Conservation (phyloP, 257 asterid genomes). For the Jasminum sambac region DNA sequence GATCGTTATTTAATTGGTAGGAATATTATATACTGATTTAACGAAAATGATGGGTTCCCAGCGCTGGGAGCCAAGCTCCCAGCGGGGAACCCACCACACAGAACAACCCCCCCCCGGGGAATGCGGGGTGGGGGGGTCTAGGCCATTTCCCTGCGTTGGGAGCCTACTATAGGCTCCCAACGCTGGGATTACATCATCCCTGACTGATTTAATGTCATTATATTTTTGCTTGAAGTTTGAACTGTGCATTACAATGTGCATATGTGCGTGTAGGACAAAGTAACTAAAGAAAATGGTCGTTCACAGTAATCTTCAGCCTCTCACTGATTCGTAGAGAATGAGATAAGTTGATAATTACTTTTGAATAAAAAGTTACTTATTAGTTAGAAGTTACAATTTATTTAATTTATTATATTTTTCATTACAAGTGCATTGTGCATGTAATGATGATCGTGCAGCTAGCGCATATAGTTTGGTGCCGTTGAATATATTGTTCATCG, state of each 20-base stretch:
- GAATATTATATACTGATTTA: too few species aligned
- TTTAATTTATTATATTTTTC: not conserved
- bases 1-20: too few species aligned
- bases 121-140: too few species aligned
- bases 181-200: too few species aligned
- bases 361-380: not conserved
- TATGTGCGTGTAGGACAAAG: not conserved
- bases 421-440: not conserved
- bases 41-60: too few species aligned
- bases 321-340: not conserved
- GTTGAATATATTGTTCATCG: not conserved
- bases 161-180: too few species aligned
- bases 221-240: slow-evolving; percentile 4
- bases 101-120: too few species aligned
- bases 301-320: not conserved
- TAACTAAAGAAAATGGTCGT: not conserved
- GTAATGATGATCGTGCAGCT: slow-evolving; percentile 3
- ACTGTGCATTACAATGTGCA: slow-evolving; percentile 7
- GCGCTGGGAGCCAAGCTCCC: too few species aligned
- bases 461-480: not conserved
- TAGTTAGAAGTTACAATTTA: not conserved
- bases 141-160: too few species aligned
- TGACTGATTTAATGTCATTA: not conserved
- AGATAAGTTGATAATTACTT: not conserved
- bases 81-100: too few species aligned